Conservation (phyloP, 2,329 filamentous ascomycete genomes). For the Penicillium sp. region DNA sequence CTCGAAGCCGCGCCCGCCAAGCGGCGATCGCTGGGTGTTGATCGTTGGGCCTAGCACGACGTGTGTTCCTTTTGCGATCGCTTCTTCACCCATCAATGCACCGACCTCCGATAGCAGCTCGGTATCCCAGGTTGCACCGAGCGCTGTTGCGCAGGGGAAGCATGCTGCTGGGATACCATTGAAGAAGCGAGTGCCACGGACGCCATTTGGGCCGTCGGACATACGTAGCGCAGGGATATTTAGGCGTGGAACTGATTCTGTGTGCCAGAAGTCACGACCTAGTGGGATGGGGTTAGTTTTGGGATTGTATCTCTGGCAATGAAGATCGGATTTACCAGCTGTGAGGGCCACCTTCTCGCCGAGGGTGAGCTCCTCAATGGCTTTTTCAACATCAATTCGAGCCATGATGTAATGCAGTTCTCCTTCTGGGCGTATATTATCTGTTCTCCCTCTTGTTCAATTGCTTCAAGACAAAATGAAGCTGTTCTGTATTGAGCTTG, state of each 20-base stretch:
- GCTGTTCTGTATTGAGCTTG: background rate
- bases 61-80: conserved; percentile 69
- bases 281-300: background rate
- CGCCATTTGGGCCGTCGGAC: conserved; percentile 68
- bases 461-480: background rate
- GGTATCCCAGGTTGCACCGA: conserved; percentile 76
- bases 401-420: conserved; percentile 25
- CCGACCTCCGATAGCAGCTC: conserved; percentile 68
- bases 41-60: conserved; percentile 74
- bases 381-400: conserved; percentile 44
- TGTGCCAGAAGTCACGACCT: conserved; percentile 65
- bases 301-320: conserved; percentile 7
- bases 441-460: background rate
- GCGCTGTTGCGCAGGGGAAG: conserved; percentile 74
- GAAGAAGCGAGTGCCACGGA: conserved; percentile 66
- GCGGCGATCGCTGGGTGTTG: conserved; percentile 76
- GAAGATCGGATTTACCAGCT: conserved; percentile 28
- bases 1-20: conserved; percentile 84
- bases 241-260: conserved; percentile 60
- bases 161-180: conserved; percentile 68
- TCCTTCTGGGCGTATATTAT: background rate
- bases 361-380: conserved; percentile 52
- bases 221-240: conserved; percentile 64
- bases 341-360: conserved; percentile 56
- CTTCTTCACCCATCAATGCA: conserved; percentile 67